These are phyloP conservation scores for Xylariales sp. DNA, from an alignment of 2,329 filamentous ascomycete species.

Conservation along the genomic window DNA sequence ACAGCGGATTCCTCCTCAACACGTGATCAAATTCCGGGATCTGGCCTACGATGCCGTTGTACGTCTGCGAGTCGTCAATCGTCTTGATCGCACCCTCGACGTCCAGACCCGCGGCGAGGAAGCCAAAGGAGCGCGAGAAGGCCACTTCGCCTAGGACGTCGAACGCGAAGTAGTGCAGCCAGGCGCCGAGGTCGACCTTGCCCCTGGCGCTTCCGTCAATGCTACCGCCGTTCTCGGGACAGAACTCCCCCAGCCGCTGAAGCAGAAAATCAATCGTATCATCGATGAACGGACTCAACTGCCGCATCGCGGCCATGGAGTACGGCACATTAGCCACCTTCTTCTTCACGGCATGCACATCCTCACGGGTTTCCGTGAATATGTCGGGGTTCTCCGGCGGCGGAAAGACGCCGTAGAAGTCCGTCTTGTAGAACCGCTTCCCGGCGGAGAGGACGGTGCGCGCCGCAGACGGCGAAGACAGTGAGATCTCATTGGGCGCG, in stretches of 20 bases:
- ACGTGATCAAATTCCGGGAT: constrained; percentile 44
- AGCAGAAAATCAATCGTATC: constrained; percentile 44
- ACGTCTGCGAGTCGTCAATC: constrained; percentile 47
- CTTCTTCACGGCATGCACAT: constrained; percentile 52
- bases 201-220: background rate
- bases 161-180: constrained; percentile 40
- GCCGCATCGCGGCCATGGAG: constrained; percentile 49
- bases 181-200: constrained; percentile 42
- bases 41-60: constrained; percentile 49
- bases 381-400: constrained; percentile 54
- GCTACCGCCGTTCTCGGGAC: constrained; percentile 17
- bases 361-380: constrained; percentile 51
- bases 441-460: constrained; percentile 42
- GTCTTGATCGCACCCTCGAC: constrained; percentile 47
- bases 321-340: constrained; percentile 47
- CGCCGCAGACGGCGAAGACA: constrained; percentile 41
- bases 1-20: constrained; percentile 45
- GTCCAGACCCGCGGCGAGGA: constrained; percentile 44
- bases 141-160: constrained; percentile 49
- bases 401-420: constrained; percentile 50
- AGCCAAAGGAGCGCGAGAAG: constrained; percentile 48
- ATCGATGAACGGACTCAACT: constrained; percentile 46
- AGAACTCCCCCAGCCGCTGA: constrained; percentile 36
- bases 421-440: constrained; percentile 48
- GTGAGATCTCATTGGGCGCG: constrained; percentile 42